Percentiles rank a stretch among this genome's conserved stretches.
phyloP scores from a whole-genome alignment of 2,329 filamentous ascomycete species.

The Cordyceps cicadae region DNA sequence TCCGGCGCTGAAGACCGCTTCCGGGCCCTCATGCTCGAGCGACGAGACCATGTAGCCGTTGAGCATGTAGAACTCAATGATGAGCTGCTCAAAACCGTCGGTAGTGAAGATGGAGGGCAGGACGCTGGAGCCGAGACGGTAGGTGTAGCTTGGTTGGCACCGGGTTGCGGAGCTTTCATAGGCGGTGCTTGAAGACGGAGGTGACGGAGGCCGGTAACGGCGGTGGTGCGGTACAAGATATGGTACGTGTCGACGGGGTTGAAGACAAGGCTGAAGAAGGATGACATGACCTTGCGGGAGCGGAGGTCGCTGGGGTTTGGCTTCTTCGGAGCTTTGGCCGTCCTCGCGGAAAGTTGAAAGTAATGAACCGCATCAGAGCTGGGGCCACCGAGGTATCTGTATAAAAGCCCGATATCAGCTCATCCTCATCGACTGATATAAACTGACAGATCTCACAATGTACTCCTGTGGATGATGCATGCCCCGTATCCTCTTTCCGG shows the following conservation, averaged over 20 bases:
- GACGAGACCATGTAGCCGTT: constrained; percentile 1
- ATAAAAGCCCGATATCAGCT: neutral
- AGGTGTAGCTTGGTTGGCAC: constrained; percentile 7
- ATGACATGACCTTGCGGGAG: neutral
- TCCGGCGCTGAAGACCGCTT: neutral
- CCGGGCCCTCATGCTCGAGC: constrained; percentile 1
- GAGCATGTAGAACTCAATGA: neutral
- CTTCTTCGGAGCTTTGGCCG: neutral
- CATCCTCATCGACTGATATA: neutral
- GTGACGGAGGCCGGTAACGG: constrained; percentile 7
- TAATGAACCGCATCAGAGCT: neutral
- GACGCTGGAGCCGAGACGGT: neutral
- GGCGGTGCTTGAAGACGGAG: constrained; percentile 4
- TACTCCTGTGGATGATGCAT: neutral
- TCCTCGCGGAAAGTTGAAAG: neutral
- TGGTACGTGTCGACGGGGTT: constrained; percentile 1
- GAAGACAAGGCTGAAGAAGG: neutral
- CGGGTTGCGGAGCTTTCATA: constrained; percentile 6
- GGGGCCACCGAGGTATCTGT: neutral
- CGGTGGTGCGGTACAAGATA: constrained; percentile 8
- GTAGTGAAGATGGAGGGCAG: neutral
- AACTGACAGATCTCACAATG: neutral
- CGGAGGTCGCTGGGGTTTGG: neutral
- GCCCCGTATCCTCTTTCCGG: neutral
- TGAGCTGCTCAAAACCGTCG: neutral